Evolutionary conservation across 805 yeast species (phyloP), one percentile per base, ranked within the genome.

Genomic region (Cyberlindnera suaveolens): DNA sequence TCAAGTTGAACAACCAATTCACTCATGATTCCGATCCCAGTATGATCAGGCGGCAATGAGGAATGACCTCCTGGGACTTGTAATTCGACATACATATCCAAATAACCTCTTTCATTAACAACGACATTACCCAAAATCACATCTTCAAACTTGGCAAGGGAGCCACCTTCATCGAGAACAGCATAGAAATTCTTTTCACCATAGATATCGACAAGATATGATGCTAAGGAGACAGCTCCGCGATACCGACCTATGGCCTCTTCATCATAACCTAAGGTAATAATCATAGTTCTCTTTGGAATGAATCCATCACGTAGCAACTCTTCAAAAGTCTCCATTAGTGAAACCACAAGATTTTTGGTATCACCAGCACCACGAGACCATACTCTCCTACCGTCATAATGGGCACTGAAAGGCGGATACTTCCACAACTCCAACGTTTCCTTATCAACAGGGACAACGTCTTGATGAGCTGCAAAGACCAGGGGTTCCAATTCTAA

Each of bases 351-450:
- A 31, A 80, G 63, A 57, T 80, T 80, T 61, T 88, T 88, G 58
- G 88, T 81, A 60, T 88, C 96, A 36, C 72, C 62, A 3, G 85
- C 60, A 33, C 96, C 96, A 54, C 96, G 73, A 3, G 96, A 96
- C 74, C 78, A 85, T 4, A 88, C 52, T 6, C 54, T 55, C 32
- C 58, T 52, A 14, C 87, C 89, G 53, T 87, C 95, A 56, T 67
- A 85, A 52, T 72, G 66, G 14, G 84, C 88, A 15, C 70, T 60
- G 45, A 78, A 83, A 3, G 95, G 95, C 10, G 80, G 80, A 55
- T 75, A 68, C 0, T 64, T 67, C 96, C 96, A 87, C 43, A 75
- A 65, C 23, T 62, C 66, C 35, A 68, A 61, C 0, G 89, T 77
- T 19, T 70, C 75, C n/a, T 60, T 57, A 54, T 78, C 83, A 6